Conservation (phyloP, 306 rosid species). For the Ochetophila trinervis region DNA sequence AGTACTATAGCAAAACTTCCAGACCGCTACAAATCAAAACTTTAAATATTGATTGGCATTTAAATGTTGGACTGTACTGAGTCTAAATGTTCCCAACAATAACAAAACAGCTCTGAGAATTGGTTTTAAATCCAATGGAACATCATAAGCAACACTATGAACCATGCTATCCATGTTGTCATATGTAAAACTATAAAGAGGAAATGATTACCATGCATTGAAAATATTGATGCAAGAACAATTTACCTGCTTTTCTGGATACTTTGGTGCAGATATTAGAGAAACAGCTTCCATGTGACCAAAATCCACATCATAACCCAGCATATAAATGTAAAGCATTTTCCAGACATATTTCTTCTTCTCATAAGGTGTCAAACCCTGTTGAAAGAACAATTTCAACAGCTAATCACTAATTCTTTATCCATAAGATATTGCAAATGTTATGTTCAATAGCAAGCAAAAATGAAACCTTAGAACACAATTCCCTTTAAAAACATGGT, state of each 20-base stretch:
- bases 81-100: background rate
- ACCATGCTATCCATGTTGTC: background rate
- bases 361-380: slow-evolving; percentile 93
- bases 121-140: background rate
- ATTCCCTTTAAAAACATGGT: background rate
- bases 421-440: background rate
- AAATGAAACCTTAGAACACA: background rate
- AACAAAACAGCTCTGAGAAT: background rate
- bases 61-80: background rate
- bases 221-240: background rate
- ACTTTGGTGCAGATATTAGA: slow-evolving; percentile 98
- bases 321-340: slow-evolving; percentile 95
- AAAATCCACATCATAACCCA: slow-evolving; percentile 99
- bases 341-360: slow-evolving; percentile 99
- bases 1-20: background rate
- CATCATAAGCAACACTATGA: background rate
- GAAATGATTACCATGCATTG: background rate
- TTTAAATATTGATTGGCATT: background rate
- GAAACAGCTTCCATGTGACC: slow-evolving; percentile 99
- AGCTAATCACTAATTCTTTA: slow-evolving; percentile 9
- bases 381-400: slow-evolving; percentile 27
- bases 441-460: background rate
- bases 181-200: background rate
- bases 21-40: slow-evolving; percentile 6
- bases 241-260: slow-evolving; percentile 95